Evolutionary conservation across 345 rosid genomes (phyloP).

Genomic region (Arabis alpina): DNA sequence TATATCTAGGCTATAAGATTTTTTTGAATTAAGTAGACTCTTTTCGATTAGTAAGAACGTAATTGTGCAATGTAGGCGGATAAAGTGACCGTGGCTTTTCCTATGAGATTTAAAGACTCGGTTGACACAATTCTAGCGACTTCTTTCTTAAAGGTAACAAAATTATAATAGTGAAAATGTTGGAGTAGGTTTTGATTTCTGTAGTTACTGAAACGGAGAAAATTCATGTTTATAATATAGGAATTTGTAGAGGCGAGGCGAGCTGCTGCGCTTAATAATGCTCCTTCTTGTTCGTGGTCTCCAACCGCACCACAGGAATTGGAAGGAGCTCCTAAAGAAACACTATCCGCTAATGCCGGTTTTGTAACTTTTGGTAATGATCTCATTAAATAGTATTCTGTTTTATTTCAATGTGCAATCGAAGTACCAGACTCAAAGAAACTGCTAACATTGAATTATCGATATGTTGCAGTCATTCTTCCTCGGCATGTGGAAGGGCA

Average conservation of each 20-base stretch:
- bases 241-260: conserved; percentile 96
- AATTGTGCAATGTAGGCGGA: conserved; percentile 62
- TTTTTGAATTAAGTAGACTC: background rate
- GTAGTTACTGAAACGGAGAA: background rate
- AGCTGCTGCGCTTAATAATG: conserved; percentile 72
- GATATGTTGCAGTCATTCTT: conserved; percentile 67
- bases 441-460: conserved; percentile 9
- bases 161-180: background rate
- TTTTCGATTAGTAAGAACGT: background rate
- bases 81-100: conserved; percentile 82
- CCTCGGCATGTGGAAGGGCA: conserved; percentile 92
- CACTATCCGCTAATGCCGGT: conserved; percentile 89
- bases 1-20: background rate
- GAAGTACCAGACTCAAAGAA: conserved; percentile 17
- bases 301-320: conserved; percentile 70
- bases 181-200: background rate
- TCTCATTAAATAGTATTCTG: conserved; percentile 11
- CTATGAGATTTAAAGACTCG: conserved; percentile 93
- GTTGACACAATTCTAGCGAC: conserved; percentile 82
- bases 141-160: conserved; percentile 85
- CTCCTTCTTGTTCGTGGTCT: conserved; percentile 92
- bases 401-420: background rate
- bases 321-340: conserved; percentile 72
- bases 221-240: conserved; percentile 44
- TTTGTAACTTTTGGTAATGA: conserved; percentile 89